A percentile compares a stretch with the other conserved stretches of the same genome.
These are phyloP conservation scores for Dimocarpus longan DNA, from an alignment of 345 rosid species.

Conservation along the genomic window DNA sequence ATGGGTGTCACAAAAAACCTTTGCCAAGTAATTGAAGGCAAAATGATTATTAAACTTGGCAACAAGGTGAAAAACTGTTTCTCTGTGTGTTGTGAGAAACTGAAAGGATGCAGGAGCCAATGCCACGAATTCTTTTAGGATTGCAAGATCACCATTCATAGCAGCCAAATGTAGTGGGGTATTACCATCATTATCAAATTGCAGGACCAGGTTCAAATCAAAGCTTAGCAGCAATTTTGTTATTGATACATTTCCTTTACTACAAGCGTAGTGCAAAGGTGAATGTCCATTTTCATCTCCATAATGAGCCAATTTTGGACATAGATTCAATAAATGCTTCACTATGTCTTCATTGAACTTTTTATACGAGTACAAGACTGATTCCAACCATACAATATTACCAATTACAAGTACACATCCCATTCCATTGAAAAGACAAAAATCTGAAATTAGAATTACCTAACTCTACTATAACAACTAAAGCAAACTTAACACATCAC, in stretches of 20 bases:
- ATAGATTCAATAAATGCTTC: not conserved
- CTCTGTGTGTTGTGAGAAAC: not conserved
- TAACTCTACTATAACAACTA: too few species aligned
- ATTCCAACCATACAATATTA: too few species aligned
- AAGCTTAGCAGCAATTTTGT: constrained; percentile 1
- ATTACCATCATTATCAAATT: constrained; percentile 5
- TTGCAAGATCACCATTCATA: constrained; percentile 7
- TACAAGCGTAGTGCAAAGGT: constrained; percentile 19
- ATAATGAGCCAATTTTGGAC: constrained; percentile 14
- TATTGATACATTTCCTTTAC: constrained; percentile 5
- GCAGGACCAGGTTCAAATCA: not conserved
- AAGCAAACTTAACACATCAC: too few species aligned
- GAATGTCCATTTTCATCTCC: constrained; percentile 11
- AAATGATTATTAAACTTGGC: not conserved
- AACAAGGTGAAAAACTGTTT: constrained; percentile 16
- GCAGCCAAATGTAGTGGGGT: constrained; percentile 20
- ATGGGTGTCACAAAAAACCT: constrained; percentile 1
- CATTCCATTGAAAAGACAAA: too few species aligned
- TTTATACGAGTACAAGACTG: too few species aligned
- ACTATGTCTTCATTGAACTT: too few species aligned
- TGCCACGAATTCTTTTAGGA: constrained; percentile 11
- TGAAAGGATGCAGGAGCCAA: constrained; percentile 6
- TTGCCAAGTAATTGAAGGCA: not conserved
- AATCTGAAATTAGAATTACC: too few species aligned
- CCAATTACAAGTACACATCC: too few species aligned